Conservation (phyloP, 352 stramenopile species). For the Globisporangium polare region DNA sequence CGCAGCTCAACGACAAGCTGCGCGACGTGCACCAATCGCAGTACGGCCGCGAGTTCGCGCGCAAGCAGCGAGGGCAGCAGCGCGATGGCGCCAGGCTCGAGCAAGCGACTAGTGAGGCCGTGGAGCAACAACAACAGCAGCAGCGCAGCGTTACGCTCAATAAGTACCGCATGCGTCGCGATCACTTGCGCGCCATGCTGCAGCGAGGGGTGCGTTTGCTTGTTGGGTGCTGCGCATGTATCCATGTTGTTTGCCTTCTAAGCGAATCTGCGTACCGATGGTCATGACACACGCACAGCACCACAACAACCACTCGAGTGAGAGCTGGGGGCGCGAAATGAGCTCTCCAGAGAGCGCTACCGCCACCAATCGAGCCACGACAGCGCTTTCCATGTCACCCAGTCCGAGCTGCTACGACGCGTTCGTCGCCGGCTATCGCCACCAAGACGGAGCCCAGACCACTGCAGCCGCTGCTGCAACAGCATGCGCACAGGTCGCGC, state of each 20-base stretch:
- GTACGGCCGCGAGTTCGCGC: slow-evolving; percentile 55
- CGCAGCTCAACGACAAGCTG: slow-evolving; percentile 30
- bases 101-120: background rate
- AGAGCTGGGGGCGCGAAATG: background rate
- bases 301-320: background rate
- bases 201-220: slow-evolving; percentile 1
- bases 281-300: background rate
- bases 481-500: background rate
- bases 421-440: slow-evolving; percentile 32
- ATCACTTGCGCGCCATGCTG: slow-evolving; percentile 25
- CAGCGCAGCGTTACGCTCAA: slow-evolving; percentile 3
- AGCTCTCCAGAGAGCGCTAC: background rate
- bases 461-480: background rate
- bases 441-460: background rate
- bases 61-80: slow-evolving; percentile 2
- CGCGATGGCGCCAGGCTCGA: slow-evolving; percentile 1
- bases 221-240: background rate
- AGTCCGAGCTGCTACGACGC: slow-evolving; percentile 30
- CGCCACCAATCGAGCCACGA: background rate
- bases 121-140: no score
- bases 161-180: slow-evolving; percentile 32
- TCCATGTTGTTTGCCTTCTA: background rate
- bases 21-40: slow-evolving; percentile 41
- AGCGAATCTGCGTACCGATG: background rate
- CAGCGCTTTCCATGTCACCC: slow-evolving; percentile 10